Conservation (phyloP, 495 filamentous ascomycete genomes). For the Tetracladium setigerum region DNA sequence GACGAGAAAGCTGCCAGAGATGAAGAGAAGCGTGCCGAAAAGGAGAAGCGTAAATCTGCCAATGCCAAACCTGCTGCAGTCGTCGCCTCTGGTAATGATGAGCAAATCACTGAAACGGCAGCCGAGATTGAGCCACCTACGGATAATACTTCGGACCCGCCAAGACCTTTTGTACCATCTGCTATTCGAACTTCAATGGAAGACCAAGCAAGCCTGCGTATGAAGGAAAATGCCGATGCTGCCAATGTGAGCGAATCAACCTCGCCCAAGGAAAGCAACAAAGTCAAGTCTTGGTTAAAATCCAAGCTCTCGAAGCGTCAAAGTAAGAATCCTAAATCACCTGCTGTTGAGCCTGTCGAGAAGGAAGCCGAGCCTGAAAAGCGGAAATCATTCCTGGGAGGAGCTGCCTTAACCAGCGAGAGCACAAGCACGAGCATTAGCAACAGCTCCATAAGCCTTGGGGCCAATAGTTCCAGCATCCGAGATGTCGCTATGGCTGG, state of each 20-base stretch:
- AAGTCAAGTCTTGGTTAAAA: slow-evolving; percentile 56
- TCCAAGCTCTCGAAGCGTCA: slow-evolving; percentile 39
- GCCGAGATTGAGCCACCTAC: not conserved
- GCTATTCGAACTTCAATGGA: slow-evolving; percentile 19
- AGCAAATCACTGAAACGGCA: not conserved
- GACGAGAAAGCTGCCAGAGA: slow-evolving; percentile 41
- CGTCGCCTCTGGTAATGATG: not conserved
- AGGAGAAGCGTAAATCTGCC: slow-evolving; percentile 17
- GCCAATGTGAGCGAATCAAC: slow-evolving; percentile 12
- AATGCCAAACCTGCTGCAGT: not conserved
- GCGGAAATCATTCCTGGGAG: slow-evolving; percentile 38
- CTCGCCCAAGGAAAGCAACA: slow-evolving; percentile 21
- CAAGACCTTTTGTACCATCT: slow-evolving; percentile 1
- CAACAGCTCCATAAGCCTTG: slow-evolving; percentile 24
- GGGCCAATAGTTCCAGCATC: slow-evolving; percentile 29
- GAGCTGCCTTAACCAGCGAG: slow-evolving; percentile 30
- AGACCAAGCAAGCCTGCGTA: slow-evolving; percentile 14
- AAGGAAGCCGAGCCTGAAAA: slow-evolving; percentile 10
- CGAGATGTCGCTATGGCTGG: slow-evolving; percentile 46
- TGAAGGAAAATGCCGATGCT: slow-evolving; percentile 23
- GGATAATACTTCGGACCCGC: not conserved
- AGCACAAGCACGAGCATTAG: slow-evolving; percentile 21
- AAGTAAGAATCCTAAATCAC: slow-evolving; percentile 24
- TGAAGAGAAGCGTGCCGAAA: slow-evolving; percentile 36
- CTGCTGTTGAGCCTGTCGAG: slow-evolving; percentile 23